These are phyloP conservation scores for Psilocybe cubensis DNA, from an alignment of 768 basidiomycete genomes.

Conservation along the genomic window DNA sequence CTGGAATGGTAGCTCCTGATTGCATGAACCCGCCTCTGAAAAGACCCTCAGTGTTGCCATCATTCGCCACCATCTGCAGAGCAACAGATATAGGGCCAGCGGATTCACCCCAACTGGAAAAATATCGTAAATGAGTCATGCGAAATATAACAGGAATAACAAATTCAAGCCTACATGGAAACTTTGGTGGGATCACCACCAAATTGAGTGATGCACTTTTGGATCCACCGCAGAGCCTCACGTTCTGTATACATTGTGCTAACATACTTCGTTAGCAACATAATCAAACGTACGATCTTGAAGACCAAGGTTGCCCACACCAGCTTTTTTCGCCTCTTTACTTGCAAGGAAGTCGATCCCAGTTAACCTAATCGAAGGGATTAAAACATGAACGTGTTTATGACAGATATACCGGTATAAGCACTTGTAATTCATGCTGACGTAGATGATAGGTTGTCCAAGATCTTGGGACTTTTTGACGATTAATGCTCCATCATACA, in stretches of 20 bases:
- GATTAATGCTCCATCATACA: neutral
- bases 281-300: neutral
- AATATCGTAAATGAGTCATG: neutral
- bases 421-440: constrained; percentile 1
- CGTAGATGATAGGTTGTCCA: neutral
- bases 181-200: too few species aligned
- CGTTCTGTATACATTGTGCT: neutral
- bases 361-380: neutral
- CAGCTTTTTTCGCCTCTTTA: neutral
- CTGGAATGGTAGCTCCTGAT: neutral
- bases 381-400: neutral
- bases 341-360: neutral
- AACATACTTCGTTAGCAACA: neutral
- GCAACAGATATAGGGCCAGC: neutral
- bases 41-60: neutral
- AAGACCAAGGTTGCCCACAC: too few species aligned
- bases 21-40: constrained; percentile 1
- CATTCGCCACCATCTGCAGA: constrained; percentile 1
- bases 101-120: neutral
- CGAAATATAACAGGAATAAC: neutral
- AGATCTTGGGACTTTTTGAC: neutral
- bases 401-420: neutral
- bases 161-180: neutral
- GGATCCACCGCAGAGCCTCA: neutral
- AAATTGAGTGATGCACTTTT: neutral